Evolutionary conservation across 192 early-diverging fungal species (phyloP).

Genomic region (Gamsiella multidivaricata): DNA sequence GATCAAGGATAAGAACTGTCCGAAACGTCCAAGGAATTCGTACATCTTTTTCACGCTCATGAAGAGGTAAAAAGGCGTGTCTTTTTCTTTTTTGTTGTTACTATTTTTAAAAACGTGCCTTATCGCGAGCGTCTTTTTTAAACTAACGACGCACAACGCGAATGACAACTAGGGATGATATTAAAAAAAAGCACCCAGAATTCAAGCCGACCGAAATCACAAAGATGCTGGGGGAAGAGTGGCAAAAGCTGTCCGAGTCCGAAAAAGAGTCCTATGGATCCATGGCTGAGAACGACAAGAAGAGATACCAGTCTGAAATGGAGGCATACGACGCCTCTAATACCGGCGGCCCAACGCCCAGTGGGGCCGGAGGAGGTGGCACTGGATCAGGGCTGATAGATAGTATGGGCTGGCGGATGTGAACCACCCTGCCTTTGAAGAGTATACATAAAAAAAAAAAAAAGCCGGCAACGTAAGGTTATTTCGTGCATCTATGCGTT

Average conservation of each 20-base stretch:
- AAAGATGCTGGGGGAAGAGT: constrained; percentile 55
- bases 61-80: constrained; percentile 41
- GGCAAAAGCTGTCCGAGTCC: constrained; percentile 53
- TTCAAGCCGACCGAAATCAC: constrained; percentile 55
- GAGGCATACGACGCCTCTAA: constrained; percentile 45
- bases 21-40: constrained; percentile 55
- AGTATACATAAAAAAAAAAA: too few species aligned
- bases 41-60: constrained; percentile 52
- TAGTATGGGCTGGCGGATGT: constrained; percentile 27
- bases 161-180: constrained; percentile 46
- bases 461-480: too few species aligned
- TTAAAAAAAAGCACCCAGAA: constrained; percentile 53
- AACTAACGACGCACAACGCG: too few species aligned
- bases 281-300: constrained; percentile 54
- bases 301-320: constrained; percentile 48
- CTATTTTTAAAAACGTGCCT: too few species aligned
- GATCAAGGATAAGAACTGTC: constrained; percentile 56
- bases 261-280: constrained; percentile 53
- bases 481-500: too few species aligned
- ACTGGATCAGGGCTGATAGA: constrained; percentile 5
- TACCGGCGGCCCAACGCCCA: constrained; percentile 1
- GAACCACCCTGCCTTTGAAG: too few species aligned
- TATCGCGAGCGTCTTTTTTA: too few species aligned
- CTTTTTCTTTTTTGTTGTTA: too few species aligned
- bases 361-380: neutral